phyloP scores from a whole-genome alignment of 331 rosid species.

The Quercus lobata region DNA sequence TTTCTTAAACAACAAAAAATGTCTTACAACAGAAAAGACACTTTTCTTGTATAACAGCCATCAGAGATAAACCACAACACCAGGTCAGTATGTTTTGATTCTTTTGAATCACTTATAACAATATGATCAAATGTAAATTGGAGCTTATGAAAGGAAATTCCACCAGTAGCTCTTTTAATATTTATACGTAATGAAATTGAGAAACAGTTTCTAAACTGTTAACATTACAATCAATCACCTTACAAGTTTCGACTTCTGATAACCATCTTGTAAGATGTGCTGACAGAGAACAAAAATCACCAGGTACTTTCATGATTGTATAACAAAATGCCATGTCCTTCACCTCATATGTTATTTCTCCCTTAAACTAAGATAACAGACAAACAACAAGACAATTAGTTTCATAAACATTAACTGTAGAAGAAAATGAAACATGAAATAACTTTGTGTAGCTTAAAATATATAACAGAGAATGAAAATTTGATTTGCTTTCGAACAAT shows the following conservation, averaged over 20 bases:
- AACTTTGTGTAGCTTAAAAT: no score
- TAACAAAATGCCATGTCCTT: constrained; percentile 86
- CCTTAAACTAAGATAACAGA: constrained; percentile 54
- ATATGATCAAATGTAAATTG: background rate
- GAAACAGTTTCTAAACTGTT: background rate
- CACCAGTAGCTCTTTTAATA: background rate
- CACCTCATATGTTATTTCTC: constrained; percentile 82
- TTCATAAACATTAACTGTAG: background rate
- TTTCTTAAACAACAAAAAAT: no score
- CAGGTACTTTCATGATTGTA: constrained; percentile 53
- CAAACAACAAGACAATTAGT: constrained; percentile 4
- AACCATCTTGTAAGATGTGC: constrained; percentile 75
- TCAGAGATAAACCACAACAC: no score
- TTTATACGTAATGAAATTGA: background rate
- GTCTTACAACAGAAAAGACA: no score
- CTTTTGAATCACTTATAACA: background rate
- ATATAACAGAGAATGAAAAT: background rate
- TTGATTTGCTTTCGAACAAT: constrained; percentile 5
- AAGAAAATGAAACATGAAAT: background rate
- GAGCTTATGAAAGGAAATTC: background rate
- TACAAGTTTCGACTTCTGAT: constrained; percentile 71
- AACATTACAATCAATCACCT: constrained; percentile 42
- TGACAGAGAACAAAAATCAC: constrained; percentile 63
- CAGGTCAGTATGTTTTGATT: background rate
- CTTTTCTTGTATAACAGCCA: no score